These are phyloP conservation scores for Spiromastix sp. DNA, from an alignment of 2,329 filamentous ascomycete species.

Conservation along the genomic window DNA sequence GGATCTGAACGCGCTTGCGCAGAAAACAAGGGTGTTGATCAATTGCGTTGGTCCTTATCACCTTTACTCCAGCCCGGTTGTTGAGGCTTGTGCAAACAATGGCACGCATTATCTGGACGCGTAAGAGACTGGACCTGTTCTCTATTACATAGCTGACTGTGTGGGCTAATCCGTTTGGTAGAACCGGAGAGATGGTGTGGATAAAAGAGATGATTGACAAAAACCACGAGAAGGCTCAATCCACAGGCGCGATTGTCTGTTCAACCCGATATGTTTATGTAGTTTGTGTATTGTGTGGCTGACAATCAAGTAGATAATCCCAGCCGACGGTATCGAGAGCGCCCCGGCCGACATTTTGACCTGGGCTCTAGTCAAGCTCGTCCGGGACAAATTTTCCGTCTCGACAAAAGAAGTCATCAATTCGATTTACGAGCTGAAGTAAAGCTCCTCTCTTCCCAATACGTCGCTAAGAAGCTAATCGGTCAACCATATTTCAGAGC, in stretches of 20 bases:
- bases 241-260: conserved; percentile 49
- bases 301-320: conserved; percentile 50
- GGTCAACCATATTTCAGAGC: conserved; percentile 5
- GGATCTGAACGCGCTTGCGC: conserved; percentile 42
- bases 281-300: no score
- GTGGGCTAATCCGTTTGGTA: conserved; percentile 11
- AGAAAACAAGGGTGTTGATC: conserved; percentile 48
- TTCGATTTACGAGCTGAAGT: conserved; percentile 45
- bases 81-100: conserved; percentile 53
- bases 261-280: no score
- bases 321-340: conserved; percentile 51
- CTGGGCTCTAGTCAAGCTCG: conserved; percentile 42
- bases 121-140: conserved; percentile 26
- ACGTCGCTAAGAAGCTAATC: neutral
- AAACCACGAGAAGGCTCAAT: conserved; percentile 49
- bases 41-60: conserved; percentile 55
- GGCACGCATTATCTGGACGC: conserved; percentile 60
- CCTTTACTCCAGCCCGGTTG: conserved; percentile 52
- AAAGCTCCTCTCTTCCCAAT: conserved; percentile 13
- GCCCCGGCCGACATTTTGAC: conserved; percentile 48
- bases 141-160: conserved; percentile 1
- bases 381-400: conserved; percentile 41
- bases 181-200: conserved; percentile 56
- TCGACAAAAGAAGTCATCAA: conserved; percentile 42
- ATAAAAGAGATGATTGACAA: conserved; percentile 51